Base-by-base conservation (phyloP, 495 filamentous ascomycete genomes). In the Penicillium macrosclerotiorum region DNA sequence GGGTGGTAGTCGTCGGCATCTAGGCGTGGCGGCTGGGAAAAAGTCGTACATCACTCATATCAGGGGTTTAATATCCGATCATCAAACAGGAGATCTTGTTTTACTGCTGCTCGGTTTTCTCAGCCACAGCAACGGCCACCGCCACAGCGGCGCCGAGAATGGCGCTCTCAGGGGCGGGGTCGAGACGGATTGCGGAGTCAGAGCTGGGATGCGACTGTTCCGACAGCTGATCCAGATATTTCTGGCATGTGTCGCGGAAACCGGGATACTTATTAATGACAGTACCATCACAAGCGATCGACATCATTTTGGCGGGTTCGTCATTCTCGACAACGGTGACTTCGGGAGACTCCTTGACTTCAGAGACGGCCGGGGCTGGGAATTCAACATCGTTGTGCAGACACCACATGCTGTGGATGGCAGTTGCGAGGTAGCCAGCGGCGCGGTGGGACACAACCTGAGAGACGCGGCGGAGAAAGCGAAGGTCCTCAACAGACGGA, bases 361-460 rank as follows among this genome's bases (percentile, higher is more conserved):
- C 64, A n/a, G 60, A 53, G 4, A 55, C 32, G 14, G 55, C 35
- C 17, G 37, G 29, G 12, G 38, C 9, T 14, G 62, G 54, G 42
- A 58, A 63, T 37, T 83, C 79, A 8, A 73, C 67, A 6, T 70
- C 67, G 29, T 75, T 77, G 35, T 73, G 71, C 18, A 86, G 60
- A 11, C 67, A 69, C 69, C 80, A 83, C 51, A 86, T 75, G 47
- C 82, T 81, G 60, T 86, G 80, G 20, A 85, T 77, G 23, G 76
- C 80, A 0, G 79, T 77, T 5, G 83, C 78, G n/a, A 85, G 65
- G 53, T 83, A 85, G 8, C 72, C 80, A 0, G 80, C 75, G 2
- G 83, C 79, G 31, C 83, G 79, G 23, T 62, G 70, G 9, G 80
- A 80, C n/a, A 84, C 77, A n/a, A 68, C 63, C 32, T 69, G 62